These are phyloP conservation scores for Saccharomycopsis guyanensis DNA, from an alignment of 805 yeast genomes.

Conservation along the genomic window DNA sequence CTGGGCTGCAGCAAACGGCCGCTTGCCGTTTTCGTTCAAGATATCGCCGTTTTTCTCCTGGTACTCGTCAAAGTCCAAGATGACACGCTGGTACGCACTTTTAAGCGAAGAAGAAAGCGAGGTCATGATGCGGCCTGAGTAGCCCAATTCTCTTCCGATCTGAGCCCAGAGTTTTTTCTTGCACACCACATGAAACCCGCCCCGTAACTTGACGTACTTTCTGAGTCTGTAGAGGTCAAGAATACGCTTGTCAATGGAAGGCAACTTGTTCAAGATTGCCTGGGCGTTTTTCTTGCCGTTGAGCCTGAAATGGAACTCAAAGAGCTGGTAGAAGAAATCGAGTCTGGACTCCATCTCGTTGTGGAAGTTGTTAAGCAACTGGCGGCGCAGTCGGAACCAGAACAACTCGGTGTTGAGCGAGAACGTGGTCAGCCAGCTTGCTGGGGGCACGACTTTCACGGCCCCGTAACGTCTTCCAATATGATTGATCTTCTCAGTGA, in stretches of 20 bases:
- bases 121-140: slow-evolving; percentile 62
- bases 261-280: slow-evolving; percentile 37
- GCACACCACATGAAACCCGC: slow-evolving; percentile 62
- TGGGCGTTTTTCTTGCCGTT: slow-evolving; percentile 24
- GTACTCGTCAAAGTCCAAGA: slow-evolving; percentile 28
- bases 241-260: slow-evolving; percentile 58
- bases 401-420: slow-evolving; percentile 38
- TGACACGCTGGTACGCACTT: slow-evolving; percentile 44
- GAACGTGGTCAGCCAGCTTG: slow-evolving; percentile 29
- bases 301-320: slow-evolving; percentile 31
- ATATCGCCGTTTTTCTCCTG: slow-evolving; percentile 2
- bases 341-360: slow-evolving; percentile 36
- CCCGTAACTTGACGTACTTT: slow-evolving; percentile 51
- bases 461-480: slow-evolving; percentile 55
- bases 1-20: background rate
- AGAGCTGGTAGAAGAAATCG: slow-evolving; percentile 40
- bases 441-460: slow-evolving; percentile 55
- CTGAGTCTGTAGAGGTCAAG: slow-evolving; percentile 56
- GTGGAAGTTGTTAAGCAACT: slow-evolving; percentile 36
- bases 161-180: slow-evolving; percentile 72
- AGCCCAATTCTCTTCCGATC: slow-evolving; percentile 74
- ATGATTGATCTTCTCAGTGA: slow-evolving; percentile 38
- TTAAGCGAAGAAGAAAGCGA: slow-evolving; percentile 62
- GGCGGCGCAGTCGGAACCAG: slow-evolving; percentile 45
- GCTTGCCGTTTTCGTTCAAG: slow-evolving; percentile 9